Conservation (phyloP, 1,284 basidiomycete species). For the Ustilago sp. region DNA sequence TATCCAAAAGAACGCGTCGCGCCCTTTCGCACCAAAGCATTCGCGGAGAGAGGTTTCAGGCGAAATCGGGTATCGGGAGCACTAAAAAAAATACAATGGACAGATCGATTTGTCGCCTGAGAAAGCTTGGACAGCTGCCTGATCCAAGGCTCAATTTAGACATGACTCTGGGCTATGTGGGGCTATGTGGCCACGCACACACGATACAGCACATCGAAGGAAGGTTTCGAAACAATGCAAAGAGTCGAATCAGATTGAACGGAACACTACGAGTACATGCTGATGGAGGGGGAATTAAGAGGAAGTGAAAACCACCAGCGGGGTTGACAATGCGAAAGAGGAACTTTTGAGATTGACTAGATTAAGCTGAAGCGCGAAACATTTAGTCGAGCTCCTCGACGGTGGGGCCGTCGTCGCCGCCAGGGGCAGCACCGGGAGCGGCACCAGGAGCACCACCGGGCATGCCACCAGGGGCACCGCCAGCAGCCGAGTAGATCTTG, state of each 20-base stretch:
- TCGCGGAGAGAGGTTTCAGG: neutral
- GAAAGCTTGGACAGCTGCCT: too few species aligned
- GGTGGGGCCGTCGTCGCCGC: slow-evolving; percentile 80
- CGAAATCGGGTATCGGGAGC: neutral
- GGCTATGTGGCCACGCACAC: too few species aligned
- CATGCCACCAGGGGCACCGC: slow-evolving; percentile 74
- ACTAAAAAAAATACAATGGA: too few species aligned
- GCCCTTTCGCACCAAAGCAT: neutral
- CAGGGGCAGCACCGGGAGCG: slow-evolving; percentile 57
- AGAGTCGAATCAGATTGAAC: slow-evolving; percentile 42
- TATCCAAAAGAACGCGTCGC: slow-evolving; percentile 30
- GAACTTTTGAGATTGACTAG: slow-evolving; percentile 11
- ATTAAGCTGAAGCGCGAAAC: slow-evolving; percentile 12
- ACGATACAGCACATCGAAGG: too few species aligned
- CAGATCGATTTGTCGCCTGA: too few species aligned
- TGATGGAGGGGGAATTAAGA: slow-evolving; percentile 35
- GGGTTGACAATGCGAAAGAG: slow-evolving; percentile 4
- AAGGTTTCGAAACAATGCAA: slow-evolving; percentile 31
- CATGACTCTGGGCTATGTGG: neutral
- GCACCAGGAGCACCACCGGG: slow-evolving; percentile 71
- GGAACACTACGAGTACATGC: slow-evolving; percentile 50
- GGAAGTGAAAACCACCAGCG: slow-evolving; percentile 33
- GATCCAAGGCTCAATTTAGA: too few species aligned
- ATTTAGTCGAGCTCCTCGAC: slow-evolving; percentile 83
- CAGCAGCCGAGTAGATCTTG: slow-evolving; percentile 82